A percentile compares a stretch with the other conserved stretches of the same genome.
Conservation (phyloP, 768 basidiomycete genomes). For the Termitomyces sp. region DNA sequence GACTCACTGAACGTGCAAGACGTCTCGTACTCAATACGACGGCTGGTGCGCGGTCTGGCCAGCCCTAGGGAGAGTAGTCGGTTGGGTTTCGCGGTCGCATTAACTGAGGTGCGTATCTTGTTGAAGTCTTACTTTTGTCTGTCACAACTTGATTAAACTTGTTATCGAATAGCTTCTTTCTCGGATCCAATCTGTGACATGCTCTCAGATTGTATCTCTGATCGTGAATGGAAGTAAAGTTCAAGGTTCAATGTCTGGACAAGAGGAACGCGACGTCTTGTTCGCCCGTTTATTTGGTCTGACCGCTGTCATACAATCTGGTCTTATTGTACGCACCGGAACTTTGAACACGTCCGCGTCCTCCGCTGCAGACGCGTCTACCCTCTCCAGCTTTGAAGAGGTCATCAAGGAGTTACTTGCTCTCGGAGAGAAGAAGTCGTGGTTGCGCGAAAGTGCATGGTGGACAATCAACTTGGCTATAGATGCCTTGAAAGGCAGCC, state of each 20-base stretch:
- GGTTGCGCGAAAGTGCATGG: constrained; percentile 91
- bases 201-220: constrained; percentile 72
- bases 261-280: constrained; percentile 89
- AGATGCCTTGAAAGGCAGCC: constrained; percentile 52
- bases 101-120: constrained; percentile 74
- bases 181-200: constrained; percentile 72
- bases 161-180: constrained; percentile 60
- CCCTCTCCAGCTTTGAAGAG: constrained; percentile 53
- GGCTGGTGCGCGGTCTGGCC: constrained; percentile 84
- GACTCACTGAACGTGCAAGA: constrained; percentile 81
- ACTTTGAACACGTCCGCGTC: constrained; percentile 53
- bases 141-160: not conserved
- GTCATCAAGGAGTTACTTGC: constrained; percentile 58
- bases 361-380: constrained; percentile 51
- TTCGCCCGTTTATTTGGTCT: constrained; percentile 94
- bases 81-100: constrained; percentile 91
- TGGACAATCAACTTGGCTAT: constrained; percentile 70
- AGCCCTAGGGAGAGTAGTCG: constrained; percentile 92
- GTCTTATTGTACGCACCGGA: constrained; percentile 64
- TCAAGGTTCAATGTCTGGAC: constrained; percentile 76
- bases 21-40: constrained; percentile 86
- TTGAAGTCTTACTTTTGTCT: not conserved
- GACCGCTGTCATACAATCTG: constrained; percentile 80
- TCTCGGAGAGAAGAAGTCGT: constrained; percentile 81
- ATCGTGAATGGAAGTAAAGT: constrained; percentile 68